Evolutionary conservation across 2,329 filamentous ascomycete genomes (phyloP).

Genomic region (Thelonectria olida): DNA sequence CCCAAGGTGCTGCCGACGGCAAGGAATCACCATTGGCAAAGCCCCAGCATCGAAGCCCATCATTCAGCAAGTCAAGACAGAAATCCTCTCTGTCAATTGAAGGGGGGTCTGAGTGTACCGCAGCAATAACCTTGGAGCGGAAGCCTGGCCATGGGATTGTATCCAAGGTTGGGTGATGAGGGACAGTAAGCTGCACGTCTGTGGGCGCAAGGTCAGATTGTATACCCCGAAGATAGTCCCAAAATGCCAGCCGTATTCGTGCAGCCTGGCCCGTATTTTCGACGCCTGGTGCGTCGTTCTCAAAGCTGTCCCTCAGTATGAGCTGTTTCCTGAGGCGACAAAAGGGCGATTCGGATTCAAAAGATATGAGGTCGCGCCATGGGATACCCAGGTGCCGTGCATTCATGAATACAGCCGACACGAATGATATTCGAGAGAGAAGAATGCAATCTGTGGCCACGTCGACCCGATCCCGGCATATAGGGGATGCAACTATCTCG

Average conservation of each 20-base stretch:
- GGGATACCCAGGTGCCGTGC: background rate
- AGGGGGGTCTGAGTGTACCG: background rate
- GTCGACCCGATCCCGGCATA: background rate
- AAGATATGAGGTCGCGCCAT: constrained; percentile 3
- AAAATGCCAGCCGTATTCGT: background rate
- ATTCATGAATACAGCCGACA: constrained; percentile 3
- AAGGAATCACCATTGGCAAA: background rate
- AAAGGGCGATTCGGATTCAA: constrained; percentile 4
- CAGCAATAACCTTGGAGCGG: constrained; percentile 7
- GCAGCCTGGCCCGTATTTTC: background rate
- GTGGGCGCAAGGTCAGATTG: constrained; percentile 8
- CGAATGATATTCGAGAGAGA: constrained; percentile 4
- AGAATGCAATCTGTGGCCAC: background rate
- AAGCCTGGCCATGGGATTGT: constrained; percentile 14
- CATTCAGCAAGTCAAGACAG: constrained; percentile 6
- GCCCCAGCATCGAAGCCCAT: constrained; percentile 13
- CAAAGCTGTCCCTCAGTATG: background rate
- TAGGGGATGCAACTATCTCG: background rate
- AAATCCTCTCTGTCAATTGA: constrained; percentile 11
- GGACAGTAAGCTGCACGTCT: constrained; percentile 2
- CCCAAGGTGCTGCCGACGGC: constrained; percentile 11
- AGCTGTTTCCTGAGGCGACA: background rate
- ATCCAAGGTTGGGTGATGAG: constrained; percentile 10
- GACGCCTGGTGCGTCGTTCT: background rate
- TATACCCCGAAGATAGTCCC: background rate